Percentiles rank a stretch among this genome's conserved stretches.
Conservation (phyloP, 108 stramenopile species). For the Thalassiosira profunda region DNA sequence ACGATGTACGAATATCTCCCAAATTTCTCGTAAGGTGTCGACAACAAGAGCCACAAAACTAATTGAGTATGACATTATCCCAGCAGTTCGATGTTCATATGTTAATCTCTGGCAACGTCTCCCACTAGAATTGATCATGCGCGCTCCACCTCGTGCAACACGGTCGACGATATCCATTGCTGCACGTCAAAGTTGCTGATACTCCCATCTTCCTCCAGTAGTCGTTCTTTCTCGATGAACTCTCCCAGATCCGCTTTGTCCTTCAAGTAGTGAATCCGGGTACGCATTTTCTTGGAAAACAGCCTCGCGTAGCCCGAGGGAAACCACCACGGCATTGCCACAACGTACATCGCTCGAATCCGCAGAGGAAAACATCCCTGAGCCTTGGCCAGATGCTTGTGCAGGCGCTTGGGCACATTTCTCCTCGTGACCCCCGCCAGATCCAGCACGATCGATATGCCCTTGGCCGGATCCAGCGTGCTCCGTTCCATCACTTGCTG, state of each 20-base stretch:
- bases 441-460: slow-evolving; percentile 23
- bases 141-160: slow-evolving; percentile 12
- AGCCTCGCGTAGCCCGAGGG: slow-evolving; percentile 2
- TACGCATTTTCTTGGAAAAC: slow-evolving; percentile 8
- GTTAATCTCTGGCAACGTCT: too few relatives aligned
- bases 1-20: too few relatives aligned
- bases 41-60: too few relatives aligned
- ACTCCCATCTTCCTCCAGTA: slow-evolving; percentile 26
- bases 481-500: slow-evolving; percentile 18
- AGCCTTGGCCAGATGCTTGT: slow-evolving; percentile 17
- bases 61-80: too few relatives aligned
- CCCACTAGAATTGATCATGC: slow-evolving; percentile 13
- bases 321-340: slow-evolving; percentile 23
- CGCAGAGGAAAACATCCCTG: slow-evolving; percentile 25
- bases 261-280: slow-evolving; percentile 22
- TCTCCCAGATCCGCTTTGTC: slow-evolving; percentile 12
- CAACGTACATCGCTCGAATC: slow-evolving; percentile 20
- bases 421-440: slow-evolving; percentile 7
- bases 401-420: slow-evolving; percentile 5
- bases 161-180: slow-evolving; percentile 19
- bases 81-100: too few relatives aligned
- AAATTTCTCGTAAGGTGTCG: too few relatives aligned
- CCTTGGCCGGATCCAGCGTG: slow-evolving; percentile 7
- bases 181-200: slow-evolving; percentile 25
- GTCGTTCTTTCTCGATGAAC: slow-evolving; percentile 23